Conservation (phyloP, 2,329 filamentous ascomycete species). For the Xylariaceae sp. region DNA sequence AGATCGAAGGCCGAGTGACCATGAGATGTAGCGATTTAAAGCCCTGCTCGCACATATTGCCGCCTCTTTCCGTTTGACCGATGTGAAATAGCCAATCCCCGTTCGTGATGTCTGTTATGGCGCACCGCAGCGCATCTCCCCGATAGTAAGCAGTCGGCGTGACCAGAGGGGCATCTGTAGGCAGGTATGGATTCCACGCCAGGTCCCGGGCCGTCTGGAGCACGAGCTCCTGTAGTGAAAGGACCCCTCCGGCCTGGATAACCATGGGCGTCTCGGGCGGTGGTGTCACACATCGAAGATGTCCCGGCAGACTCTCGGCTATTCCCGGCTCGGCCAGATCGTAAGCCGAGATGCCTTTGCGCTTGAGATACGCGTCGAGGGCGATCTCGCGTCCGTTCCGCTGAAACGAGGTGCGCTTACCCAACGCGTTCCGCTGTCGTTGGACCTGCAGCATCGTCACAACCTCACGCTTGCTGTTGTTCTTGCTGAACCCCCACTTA, state of each 20-base stretch:
- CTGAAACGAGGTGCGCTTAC: slow-evolving; percentile 48
- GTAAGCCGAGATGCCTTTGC: slow-evolving; percentile 49
- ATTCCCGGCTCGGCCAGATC: slow-evolving; percentile 35
- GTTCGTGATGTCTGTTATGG: slow-evolving; percentile 28
- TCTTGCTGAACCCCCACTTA: slow-evolving; percentile 51
- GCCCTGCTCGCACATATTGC: slow-evolving; percentile 26
- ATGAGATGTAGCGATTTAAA: slow-evolving; percentile 26
- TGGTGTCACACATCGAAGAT: slow-evolving; percentile 27
- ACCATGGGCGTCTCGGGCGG: slow-evolving; percentile 23
- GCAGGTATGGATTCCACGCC: slow-evolving; percentile 26
- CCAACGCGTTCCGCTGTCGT: slow-evolving; percentile 47
- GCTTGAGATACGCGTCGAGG: slow-evolving; percentile 46
- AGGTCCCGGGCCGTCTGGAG: slow-evolving; percentile 26
- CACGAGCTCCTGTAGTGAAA: slow-evolving; percentile 27
- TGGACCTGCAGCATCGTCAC: slow-evolving; percentile 47
- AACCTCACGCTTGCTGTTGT: slow-evolving; percentile 49
- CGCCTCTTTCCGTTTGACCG: slow-evolving; percentile 23
- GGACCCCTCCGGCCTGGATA: slow-evolving; percentile 21
- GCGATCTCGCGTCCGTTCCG: slow-evolving; percentile 49
- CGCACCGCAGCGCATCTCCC: slow-evolving; percentile 25
- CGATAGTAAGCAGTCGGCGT: slow-evolving; percentile 25
- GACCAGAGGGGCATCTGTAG: slow-evolving; percentile 25
- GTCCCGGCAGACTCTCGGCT: slow-evolving; percentile 24
- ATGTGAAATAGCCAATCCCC: slow-evolving; percentile 28
- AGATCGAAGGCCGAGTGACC: slow-evolving; percentile 25